A percentile compares a stretch with the other conserved stretches of the same genome.
Conservation (phyloP, 1,284 basidiomycete genomes). For the Takashimella koratensis region DNA sequence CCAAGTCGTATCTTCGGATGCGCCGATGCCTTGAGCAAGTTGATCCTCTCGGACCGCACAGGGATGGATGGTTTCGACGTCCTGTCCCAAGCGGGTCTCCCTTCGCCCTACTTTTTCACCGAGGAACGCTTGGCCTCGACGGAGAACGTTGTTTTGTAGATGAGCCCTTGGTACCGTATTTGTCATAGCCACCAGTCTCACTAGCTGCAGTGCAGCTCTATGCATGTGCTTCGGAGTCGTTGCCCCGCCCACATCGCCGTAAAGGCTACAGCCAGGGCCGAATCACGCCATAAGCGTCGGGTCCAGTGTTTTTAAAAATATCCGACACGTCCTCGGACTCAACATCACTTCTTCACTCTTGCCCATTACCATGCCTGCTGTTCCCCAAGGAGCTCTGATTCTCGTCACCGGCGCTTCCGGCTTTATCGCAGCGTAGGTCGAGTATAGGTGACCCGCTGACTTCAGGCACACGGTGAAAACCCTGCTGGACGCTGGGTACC, state of each 20-base stretch:
- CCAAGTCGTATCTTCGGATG: not conserved
- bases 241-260: too few species aligned
- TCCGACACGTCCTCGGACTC: too few species aligned
- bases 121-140: not conserved
- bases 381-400: too few species aligned
- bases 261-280: too few species aligned
- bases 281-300: too few species aligned
- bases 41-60: not conserved
- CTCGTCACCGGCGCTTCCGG: conserved; percentile 45
- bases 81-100: not conserved
- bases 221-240: too few species aligned
- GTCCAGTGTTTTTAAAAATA: too few species aligned
- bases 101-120: not conserved
- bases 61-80: not conserved
- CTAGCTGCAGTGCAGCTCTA: too few species aligned
- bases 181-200: too few species aligned
- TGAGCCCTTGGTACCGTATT: too few species aligned
- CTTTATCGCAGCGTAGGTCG: conserved; percentile 32
- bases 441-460: not conserved
- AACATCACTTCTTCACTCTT: not conserved
- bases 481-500: conserved; percentile 21
- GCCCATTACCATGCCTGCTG: not conserved
- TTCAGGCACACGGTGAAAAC: conserved; percentile 9
- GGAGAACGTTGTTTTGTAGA: not conserved
- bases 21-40: not conserved